These are phyloP conservation scores for Vitis hybrid DNA, from an alignment of 177 flowering plant genomes.

Conservation along the genomic window DNA sequence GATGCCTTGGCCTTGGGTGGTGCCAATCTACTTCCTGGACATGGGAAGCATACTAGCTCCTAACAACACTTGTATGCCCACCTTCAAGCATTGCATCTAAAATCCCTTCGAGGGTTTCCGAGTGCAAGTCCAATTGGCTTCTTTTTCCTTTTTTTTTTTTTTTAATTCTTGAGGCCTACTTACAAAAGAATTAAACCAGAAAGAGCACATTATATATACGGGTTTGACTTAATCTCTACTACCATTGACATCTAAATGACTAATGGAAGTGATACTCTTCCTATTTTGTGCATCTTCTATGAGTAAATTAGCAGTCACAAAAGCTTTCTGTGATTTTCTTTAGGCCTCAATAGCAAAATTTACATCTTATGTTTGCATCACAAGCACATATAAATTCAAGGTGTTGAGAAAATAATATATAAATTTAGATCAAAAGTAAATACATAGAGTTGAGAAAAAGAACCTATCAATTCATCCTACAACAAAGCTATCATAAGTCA, in stretches of 20 bases:
- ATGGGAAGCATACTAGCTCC: too few species aligned
- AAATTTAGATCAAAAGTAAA: too few species aligned
- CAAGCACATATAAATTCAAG: not conserved
- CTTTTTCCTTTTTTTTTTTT: conserved; percentile 3
- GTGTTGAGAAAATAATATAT: too few species aligned
- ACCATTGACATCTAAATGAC: conserved; percentile 29
- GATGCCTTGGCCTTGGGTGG: too few species aligned
- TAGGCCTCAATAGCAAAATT: conserved; percentile 76
- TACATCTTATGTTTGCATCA: conserved; percentile 59
- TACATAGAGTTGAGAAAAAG: too few species aligned
- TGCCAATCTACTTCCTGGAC: too few species aligned
- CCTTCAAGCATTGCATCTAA: too few species aligned
- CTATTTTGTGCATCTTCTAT: conserved; percentile 30
- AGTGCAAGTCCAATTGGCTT: conserved; percentile 7
- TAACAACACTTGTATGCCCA: too few species aligned
- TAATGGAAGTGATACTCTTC: conserved; percentile 41
- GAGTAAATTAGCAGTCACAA: conserved; percentile 43
- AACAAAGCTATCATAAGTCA: too few species aligned
- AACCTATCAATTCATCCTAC: too few species aligned
- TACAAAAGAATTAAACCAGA: conserved; percentile 14
- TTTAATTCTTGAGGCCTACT: not conserved
- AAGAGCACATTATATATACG: conserved; percentile 16
- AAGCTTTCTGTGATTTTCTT: conserved; percentile 53
- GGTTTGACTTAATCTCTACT: conserved; percentile 22
- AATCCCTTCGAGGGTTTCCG: conserved; percentile 9